Percentiles rank a stretch among this genome's conserved stretches.
phyloP scores from a whole-genome alignment of 2,329 filamentous ascomycete genomes.

The Ophiostoma ulmi region DNA sequence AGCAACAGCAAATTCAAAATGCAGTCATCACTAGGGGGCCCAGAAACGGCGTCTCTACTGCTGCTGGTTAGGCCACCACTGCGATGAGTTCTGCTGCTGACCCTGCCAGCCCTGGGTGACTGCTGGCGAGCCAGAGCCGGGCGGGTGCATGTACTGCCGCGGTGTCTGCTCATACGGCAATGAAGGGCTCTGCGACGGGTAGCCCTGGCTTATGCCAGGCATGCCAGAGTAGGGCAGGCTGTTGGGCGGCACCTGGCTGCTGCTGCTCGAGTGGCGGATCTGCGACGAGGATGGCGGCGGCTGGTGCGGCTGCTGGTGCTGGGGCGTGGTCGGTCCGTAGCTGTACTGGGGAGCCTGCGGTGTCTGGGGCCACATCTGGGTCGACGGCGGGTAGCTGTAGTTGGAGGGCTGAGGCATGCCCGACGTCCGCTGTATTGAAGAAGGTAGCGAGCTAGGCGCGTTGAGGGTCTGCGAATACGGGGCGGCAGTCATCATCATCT shows the following conservation, averaged over 20 bases:
- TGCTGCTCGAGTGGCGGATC: conserved; percentile 52
- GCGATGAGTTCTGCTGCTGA: conserved; percentile 42
- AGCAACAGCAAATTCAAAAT: neutral
- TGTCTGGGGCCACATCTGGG: conserved; percentile 62
- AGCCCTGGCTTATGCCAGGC: conserved; percentile 53
- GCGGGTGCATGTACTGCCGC: conserved; percentile 63
- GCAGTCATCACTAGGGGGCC: neutral
- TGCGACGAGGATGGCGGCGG: conserved; percentile 55
- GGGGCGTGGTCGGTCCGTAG: conserved; percentile 41
- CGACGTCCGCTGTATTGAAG: conserved; percentile 46
- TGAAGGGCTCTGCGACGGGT: conserved; percentile 47
- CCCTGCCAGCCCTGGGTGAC: conserved; percentile 48
- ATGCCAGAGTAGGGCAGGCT: conserved; percentile 59
- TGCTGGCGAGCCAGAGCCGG: conserved; percentile 47
- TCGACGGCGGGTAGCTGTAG: conserved; percentile 59
- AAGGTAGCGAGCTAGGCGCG: conserved; percentile 67
- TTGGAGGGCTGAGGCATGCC: conserved; percentile 51
- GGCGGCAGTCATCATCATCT: conserved; percentile 60
- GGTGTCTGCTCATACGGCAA: conserved; percentile 61
- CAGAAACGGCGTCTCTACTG: neutral
- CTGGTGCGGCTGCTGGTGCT: conserved; percentile 39
- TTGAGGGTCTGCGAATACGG: conserved; percentile 68
- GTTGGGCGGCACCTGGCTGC: conserved; percentile 49
- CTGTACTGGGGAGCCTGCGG: conserved; percentile 56
- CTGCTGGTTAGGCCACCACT: conserved; percentile 16